phyloP scores from a whole-genome alignment of 495 filamentous ascomycete genomes.

The Talaromyces borbonicus region DNA sequence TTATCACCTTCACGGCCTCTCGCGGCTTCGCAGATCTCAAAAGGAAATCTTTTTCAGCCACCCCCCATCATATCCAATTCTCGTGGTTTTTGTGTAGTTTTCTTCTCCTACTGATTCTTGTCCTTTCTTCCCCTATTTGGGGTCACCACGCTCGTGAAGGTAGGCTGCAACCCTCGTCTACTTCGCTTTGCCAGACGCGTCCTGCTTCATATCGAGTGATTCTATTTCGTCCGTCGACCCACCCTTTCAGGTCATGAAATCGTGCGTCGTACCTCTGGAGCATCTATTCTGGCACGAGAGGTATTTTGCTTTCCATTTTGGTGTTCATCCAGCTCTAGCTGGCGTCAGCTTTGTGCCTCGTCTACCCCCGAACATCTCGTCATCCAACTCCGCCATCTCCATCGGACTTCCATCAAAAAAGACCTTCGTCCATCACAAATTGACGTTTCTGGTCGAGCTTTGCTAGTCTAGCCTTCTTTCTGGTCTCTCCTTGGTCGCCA shows the following conservation, averaged over 20 bases:
- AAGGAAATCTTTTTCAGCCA: conserved; percentile 3
- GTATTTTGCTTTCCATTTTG: conserved; percentile 14
- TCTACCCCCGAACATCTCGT: conserved; percentile 12
- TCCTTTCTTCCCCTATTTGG: conserved; percentile 25
- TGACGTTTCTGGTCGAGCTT: conserved; percentile 23
- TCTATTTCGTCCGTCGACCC: conserved; percentile 38
- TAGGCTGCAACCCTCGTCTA: conserved; percentile 33
- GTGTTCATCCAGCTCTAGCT: conserved; percentile 9
- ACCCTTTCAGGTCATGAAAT: conserved; percentile 13
- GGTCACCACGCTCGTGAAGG: conserved; percentile 45
- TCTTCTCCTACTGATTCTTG: conserved; percentile 19
- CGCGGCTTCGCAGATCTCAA: conserved; percentile 7
- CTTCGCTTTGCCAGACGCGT: conserved; percentile 20
- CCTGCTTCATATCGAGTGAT: conserved; percentile 31
- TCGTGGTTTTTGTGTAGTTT: conserved; percentile 17
- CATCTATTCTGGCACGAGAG: conserved; percentile 11
- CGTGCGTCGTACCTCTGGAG: conserved; percentile 3
- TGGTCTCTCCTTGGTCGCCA: conserved; percentile 28
- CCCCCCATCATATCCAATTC: conserved; percentile 16
- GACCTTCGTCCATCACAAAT: conserved; percentile 29
- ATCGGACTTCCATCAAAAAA: conserved; percentile 36
- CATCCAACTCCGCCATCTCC: conserved; percentile 24
- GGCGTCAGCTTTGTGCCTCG: conserved; percentile 10
- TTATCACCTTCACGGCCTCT: conserved; percentile 17
- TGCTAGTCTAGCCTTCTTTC: conserved; percentile 16